A percentile compares a stretch with the other conserved stretches of the same genome.
phyloP scores from a whole-genome alignment of 352 stramenopile genomes.

The Phytophthora pini region DNA sequence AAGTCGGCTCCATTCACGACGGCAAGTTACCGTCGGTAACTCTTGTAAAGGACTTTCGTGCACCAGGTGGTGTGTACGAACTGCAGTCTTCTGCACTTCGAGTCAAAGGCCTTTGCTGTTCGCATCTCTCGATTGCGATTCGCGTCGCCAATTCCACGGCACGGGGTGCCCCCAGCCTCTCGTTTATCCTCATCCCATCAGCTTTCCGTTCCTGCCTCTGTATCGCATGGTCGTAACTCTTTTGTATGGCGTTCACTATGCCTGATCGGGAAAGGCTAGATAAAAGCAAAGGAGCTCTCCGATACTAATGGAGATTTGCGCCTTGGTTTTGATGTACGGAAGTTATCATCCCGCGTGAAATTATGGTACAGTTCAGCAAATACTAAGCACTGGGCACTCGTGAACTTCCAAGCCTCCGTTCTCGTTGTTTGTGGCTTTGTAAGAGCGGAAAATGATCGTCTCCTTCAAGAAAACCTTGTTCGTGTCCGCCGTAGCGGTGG shows the following conservation, averaged over 20 bases:
- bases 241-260: conserved; percentile 24
- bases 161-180: conserved; percentile 14
- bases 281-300: conserved; percentile 19
- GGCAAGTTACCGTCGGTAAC: not conserved
- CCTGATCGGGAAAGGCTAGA: conserved; percentile 21
- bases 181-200: conserved; percentile 25
- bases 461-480: conserved; percentile 40
- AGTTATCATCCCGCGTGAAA: conserved; percentile 8
- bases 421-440: conserved; percentile 7
- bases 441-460: conserved; percentile 27
- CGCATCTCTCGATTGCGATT: not conserved
- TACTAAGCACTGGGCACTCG: conserved; percentile 23
- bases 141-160: not conserved
- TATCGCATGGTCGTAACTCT: conserved; percentile 20
- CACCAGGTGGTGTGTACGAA: conserved; percentile 26
- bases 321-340: conserved; percentile 6
- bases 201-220: conserved; percentile 15
- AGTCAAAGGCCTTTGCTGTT: conserved; percentile 17
- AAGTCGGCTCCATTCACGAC: no score
- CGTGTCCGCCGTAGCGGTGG: conserved; percentile 32
- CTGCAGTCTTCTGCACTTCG: not conserved
- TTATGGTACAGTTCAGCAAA: conserved; percentile 5
- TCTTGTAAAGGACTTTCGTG: conserved; percentile 23
- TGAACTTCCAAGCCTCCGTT: conserved; percentile 22
- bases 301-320: conserved; percentile 18